Conservation (phyloP, 257 asterid genomes). For the Lavandula angustifolia region DNA sequence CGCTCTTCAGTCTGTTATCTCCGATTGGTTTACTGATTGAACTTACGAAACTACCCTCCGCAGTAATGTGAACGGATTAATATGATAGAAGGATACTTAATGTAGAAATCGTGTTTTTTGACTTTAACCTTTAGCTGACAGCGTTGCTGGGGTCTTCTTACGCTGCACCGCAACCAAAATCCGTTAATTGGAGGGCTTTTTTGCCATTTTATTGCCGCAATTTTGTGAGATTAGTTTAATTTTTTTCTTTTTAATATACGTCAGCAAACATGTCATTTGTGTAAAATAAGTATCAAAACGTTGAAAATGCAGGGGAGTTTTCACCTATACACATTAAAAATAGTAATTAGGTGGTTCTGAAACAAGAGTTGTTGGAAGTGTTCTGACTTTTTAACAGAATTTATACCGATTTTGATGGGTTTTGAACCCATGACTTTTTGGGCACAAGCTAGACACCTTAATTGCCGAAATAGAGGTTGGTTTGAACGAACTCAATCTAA, state of each 20-base stretch:
- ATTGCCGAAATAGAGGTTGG: background rate
- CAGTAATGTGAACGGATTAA: background rate
- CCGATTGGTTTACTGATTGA: conserved; percentile 24
- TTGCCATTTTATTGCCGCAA: too few species aligned
- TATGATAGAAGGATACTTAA: conserved; percentile 26
- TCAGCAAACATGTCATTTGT: background rate
- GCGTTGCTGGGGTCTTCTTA: too few species aligned
- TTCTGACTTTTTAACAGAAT: conserved; percentile 25
- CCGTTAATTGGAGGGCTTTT: too few species aligned
- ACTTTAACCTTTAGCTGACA: conserved; percentile 11
- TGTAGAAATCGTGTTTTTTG: conserved; percentile 25
- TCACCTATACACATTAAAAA: conserved; percentile 39
- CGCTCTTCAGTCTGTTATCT: background rate
- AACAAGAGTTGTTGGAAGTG: conserved; percentile 34
- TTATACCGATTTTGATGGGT: conserved; percentile 25
- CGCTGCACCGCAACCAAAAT: too few species aligned
- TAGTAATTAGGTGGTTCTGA: too few species aligned
- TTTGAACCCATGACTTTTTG: background rate
- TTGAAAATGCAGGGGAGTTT: conserved; percentile 45
- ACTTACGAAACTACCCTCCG: conserved; percentile 41
- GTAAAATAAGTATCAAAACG: conserved; percentile 44
- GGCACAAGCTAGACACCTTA: background rate
- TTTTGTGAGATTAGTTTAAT: conserved; percentile 27
- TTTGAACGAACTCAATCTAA: conserved; percentile 7
- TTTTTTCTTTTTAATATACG: background rate